A percentile compares a stretch with the other conserved stretches of the same genome.
Evolutionary conservation across 1,139 yeast species (phyloP).

Genomic region (Taiozyma sp.): DNA sequence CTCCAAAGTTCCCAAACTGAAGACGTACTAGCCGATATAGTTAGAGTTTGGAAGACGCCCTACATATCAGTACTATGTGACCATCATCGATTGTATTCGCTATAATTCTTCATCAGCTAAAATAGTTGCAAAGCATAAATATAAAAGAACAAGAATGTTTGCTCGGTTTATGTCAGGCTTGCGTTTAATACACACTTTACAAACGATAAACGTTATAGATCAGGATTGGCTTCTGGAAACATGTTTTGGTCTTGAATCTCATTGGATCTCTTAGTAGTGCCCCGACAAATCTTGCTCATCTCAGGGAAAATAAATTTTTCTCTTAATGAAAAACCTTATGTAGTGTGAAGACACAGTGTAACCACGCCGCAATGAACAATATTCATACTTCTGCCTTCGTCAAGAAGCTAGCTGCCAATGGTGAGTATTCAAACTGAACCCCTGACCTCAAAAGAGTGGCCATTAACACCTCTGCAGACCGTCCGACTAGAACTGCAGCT

Average conservation of each 20-base stretch:
- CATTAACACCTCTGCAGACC: conserved; percentile 30
- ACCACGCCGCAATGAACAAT: background rate
- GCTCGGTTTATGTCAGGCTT: background rate
- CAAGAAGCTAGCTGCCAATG: conserved; percentile 80
- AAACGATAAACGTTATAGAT: too few species aligned
- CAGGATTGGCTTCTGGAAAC: too few species aligned
- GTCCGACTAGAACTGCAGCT: conserved; percentile 71
- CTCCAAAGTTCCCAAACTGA: background rate
- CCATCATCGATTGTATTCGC: too few species aligned
- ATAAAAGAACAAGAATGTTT: background rate
- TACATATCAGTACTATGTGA: background rate
- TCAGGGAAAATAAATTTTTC: background rate
- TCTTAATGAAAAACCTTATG: background rate
- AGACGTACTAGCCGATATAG: background rate
- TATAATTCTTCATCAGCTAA: too few species aligned
- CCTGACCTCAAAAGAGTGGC: background rate
- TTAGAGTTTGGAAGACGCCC: background rate
- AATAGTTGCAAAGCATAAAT: too few species aligned
- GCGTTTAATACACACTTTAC: background rate
- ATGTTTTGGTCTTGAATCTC: background rate
- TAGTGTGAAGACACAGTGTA: background rate
- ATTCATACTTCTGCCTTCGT: conserved; percentile 48
- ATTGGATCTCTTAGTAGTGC: background rate
- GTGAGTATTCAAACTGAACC: conserved; percentile 20
- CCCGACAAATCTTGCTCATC: background rate